These are phyloP conservation scores for Leccinum rimulosum DNA, from an alignment of 768 basidiomycete genomes.

Conservation along the genomic window DNA sequence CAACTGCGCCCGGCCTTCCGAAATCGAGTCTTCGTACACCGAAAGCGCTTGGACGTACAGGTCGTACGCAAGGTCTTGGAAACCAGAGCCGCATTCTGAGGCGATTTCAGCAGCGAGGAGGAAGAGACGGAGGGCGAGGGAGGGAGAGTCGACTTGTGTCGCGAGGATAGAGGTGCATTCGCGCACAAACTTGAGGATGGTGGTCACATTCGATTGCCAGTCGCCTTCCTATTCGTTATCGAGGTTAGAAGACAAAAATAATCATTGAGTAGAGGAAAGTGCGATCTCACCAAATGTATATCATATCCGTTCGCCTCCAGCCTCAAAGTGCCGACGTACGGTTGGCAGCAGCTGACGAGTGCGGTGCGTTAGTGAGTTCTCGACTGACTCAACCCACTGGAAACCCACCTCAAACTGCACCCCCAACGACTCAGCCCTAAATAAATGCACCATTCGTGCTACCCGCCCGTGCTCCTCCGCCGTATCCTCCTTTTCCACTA, in stretches of 20 bases:
- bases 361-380: no score
- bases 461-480: no score
- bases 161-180: conserved; percentile 96
- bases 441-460: no score
- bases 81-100: conserved; percentile 71
- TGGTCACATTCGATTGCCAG: conserved; percentile 78
- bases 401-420: no score
- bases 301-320: no score
- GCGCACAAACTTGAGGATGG: conserved; percentile 90
- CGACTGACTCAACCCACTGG: no score
- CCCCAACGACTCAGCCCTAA: no score
- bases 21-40: conserved; percentile 97
- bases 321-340: no score
- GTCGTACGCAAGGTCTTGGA: conserved; percentile 83
- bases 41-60: conserved; percentile 83
- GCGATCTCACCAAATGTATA: conserved; percentile 45
- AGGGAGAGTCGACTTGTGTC: conserved; percentile 73
- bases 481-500: no score
- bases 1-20: conserved; percentile 91
- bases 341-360: no score
- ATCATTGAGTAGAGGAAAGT: not conserved
- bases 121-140: conserved; percentile 84
- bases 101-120: conserved; percentile 62
- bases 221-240: conserved; percentile 61
- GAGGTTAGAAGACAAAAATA: not conserved